Conservation (phyloP, 306 rosid genomes). For the Sechiopsis laciniata region DNA sequence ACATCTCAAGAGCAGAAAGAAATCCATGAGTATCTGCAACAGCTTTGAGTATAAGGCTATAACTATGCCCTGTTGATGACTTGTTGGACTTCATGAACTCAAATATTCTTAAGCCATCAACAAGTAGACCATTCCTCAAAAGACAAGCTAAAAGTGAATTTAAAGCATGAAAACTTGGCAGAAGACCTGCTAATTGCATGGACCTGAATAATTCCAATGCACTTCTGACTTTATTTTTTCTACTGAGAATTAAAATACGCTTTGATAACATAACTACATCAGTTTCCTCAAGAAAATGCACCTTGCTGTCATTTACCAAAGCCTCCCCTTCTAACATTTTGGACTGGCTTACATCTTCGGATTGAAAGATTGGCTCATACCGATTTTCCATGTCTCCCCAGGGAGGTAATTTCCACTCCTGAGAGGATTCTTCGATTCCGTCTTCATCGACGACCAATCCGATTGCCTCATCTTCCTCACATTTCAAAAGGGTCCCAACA, state of each 20-base stretch:
- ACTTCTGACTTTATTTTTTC: conserved; percentile 66
- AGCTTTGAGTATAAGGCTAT: conserved; percentile 70
- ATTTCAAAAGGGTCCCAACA: conserved; percentile 30
- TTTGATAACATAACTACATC: conserved; percentile 55
- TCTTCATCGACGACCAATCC: conserved; percentile 25
- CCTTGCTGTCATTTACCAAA: conserved; percentile 30
- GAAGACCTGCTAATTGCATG: conserved; percentile 60
- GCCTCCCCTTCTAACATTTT: conserved; percentile 26
- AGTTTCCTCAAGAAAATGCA: conserved; percentile 52
- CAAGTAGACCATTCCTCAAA: conserved; percentile 53
- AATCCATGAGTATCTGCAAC: conserved; percentile 46
- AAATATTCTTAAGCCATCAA: conserved; percentile 55
- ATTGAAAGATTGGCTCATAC: conserved; percentile 24
- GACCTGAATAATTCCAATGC: conserved; percentile 69
- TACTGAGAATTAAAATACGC: conserved; percentile 67
- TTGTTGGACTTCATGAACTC: conserved; percentile 41
- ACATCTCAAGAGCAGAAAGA: conserved; percentile 44
- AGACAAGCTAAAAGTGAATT: conserved; percentile 77
- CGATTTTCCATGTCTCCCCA: conserved; percentile 39
- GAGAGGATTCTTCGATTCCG: conserved; percentile 26
- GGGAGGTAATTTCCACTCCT: conserved; percentile 36
- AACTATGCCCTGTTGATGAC: conserved; percentile 59
- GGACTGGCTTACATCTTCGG: conserved; percentile 20
- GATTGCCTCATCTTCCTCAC: conserved; percentile 28
- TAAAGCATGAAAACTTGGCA: conserved; percentile 65